Evolutionary conservation across 2,329 filamentous ascomycete species (phyloP).

Genomic region (Clarireedia hainanense): DNA sequence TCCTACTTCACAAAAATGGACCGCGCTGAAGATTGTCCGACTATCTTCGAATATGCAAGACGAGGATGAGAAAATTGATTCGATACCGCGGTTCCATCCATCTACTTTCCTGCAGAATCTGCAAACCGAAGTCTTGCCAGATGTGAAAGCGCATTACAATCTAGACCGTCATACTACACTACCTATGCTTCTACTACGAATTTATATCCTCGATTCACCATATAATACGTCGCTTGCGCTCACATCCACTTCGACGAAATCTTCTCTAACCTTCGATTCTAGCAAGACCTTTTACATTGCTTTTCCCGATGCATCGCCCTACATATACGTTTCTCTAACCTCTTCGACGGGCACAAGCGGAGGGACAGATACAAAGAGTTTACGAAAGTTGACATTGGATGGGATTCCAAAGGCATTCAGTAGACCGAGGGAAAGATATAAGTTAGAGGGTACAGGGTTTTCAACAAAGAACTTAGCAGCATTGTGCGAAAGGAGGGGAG

Average conservation of each 20-base stretch:
- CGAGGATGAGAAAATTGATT: constrained; percentile 35
- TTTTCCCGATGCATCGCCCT: constrained; percentile 73
- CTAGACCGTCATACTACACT: constrained; percentile 62
- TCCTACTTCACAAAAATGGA: constrained; percentile 56
- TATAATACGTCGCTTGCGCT: constrained; percentile 58
- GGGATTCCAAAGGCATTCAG: constrained; percentile 79
- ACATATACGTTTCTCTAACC: constrained; percentile 61
- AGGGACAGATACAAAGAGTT: constrained; percentile 46
- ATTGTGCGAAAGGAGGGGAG: constrained; percentile 60
- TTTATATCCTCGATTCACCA: constrained; percentile 73
- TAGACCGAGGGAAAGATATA: constrained; percentile 62
- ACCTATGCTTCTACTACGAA: constrained; percentile 67
- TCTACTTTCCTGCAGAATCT: constrained; percentile 72
- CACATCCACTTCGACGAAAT: constrained; percentile 15
- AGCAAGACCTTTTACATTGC: constrained; percentile 71
- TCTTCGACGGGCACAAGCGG: constrained; percentile 44
- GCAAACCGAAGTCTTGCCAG: constrained; percentile 64
- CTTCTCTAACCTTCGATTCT: constrained; percentile 41
- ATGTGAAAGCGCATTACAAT: constrained; percentile 79
- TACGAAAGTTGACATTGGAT: constrained; percentile 65
- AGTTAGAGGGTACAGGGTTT: constrained; percentile 59
- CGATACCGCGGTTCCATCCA: constrained; percentile 67
- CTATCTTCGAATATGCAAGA: constrained; percentile 29
- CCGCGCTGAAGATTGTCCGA: constrained; percentile 50
- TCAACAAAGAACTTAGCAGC: constrained; percentile 64